phyloP scores from a whole-genome alignment of 1,284 basidiomycete genomes.

The Heterobasidion parviporum region DNA sequence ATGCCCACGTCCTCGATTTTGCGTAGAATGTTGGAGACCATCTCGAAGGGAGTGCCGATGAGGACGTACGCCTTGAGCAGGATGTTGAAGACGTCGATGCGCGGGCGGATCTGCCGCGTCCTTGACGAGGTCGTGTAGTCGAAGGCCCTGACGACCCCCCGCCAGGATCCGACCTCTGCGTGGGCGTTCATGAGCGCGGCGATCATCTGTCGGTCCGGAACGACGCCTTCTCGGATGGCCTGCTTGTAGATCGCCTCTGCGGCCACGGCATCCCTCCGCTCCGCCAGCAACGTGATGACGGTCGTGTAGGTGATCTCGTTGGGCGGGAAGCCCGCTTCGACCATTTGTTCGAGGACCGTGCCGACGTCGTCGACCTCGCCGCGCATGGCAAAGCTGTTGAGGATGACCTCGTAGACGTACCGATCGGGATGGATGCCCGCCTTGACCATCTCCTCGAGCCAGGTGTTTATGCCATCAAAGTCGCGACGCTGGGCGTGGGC shows the following conservation, averaged over 20 bases:
- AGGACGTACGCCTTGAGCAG: conserved; percentile 83
- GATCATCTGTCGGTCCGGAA: conserved; percentile 59
- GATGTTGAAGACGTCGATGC: conserved; percentile 64
- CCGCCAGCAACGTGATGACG: conserved; percentile 63
- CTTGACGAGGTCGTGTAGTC: conserved; percentile 50
- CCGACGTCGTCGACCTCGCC: conserved; percentile 52
- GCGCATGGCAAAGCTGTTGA: conserved; percentile 51
- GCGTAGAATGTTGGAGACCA: conserved; percentile 62
- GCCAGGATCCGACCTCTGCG: conserved; percentile 78
- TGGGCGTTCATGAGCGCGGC: conserved; percentile 78
- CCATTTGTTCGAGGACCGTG: conserved; percentile 59
- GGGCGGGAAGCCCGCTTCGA: conserved; percentile 37
- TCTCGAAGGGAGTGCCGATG: conserved; percentile 67
- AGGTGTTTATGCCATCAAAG: conserved; percentile 42
- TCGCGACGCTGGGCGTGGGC: conserved; percentile 46
- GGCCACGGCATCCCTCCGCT: conserved; percentile 55
- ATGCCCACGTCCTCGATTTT: conserved; percentile 42
- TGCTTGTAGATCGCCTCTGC: conserved; percentile 65
- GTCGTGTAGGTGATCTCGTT: conserved; percentile 57
- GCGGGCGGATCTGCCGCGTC: conserved; percentile 28
- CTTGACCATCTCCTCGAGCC: conserved; percentile 47
- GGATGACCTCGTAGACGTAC: conserved; percentile 52
- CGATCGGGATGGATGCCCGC: conserved; percentile 43
- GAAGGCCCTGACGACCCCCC: conserved; percentile 64
- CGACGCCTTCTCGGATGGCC: conserved; percentile 52